A percentile compares a stretch with the other conserved stretches of the same genome.
These are phyloP conservation scores for Fusarium beomiforme DNA, from an alignment of 2,329 filamentous ascomycete genomes.

Conservation along the genomic window DNA sequence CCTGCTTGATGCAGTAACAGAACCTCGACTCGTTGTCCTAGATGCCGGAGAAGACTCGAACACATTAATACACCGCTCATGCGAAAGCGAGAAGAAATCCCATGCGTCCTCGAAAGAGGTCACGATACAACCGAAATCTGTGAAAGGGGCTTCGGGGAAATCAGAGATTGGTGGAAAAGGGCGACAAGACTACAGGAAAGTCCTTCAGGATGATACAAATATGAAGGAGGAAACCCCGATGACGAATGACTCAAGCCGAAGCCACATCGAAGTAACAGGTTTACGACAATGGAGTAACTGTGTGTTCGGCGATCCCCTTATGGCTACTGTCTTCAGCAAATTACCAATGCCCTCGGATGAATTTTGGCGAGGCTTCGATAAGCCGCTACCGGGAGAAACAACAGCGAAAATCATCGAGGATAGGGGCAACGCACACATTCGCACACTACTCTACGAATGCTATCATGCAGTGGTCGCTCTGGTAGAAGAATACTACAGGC, in stretches of 20 bases:
- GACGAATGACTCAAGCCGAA: neutral
- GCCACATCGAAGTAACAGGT: constrained; percentile 55
- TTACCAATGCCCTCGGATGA: constrained; percentile 53
- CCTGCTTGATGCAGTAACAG: constrained; percentile 62
- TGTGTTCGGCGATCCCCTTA: constrained; percentile 68
- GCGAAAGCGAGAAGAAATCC: constrained; percentile 4
- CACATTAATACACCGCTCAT: constrained; percentile 52
- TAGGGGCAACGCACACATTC: constrained; percentile 53
- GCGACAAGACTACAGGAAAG: neutral
- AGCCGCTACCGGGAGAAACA: constrained; percentile 23
- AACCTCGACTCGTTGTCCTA: constrained; percentile 63
- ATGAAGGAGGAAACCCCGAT: neutral
- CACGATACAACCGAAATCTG: constrained; percentile 1
- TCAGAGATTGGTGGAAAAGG: neutral
- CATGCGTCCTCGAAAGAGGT: neutral
- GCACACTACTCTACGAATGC: constrained; percentile 66
- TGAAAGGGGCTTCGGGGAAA: neutral
- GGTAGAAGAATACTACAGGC: constrained; percentile 66
- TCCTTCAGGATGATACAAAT: constrained; percentile 2
- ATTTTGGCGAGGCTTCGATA: constrained; percentile 60
- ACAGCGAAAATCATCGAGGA: constrained; percentile 52
- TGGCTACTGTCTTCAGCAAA: constrained; percentile 61
- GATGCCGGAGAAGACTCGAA: constrained; percentile 63
- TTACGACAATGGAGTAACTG: constrained; percentile 68
- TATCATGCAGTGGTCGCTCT: constrained; percentile 65